phyloP scores from a whole-genome alignment of 805 yeast species.

The Pichia deserticola region DNA sequence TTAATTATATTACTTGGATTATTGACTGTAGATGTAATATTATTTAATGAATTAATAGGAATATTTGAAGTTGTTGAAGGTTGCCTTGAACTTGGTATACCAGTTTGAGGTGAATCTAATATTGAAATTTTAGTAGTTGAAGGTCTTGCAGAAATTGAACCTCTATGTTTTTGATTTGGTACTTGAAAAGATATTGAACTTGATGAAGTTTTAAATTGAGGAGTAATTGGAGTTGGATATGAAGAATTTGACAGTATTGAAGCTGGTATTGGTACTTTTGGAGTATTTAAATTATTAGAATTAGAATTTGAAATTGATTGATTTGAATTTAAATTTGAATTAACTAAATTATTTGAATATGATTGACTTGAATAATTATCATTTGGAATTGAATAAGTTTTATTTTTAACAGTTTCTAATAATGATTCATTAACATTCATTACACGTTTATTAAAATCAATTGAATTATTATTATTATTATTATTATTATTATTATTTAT shows the following conservation, averaged over 20 bases:
- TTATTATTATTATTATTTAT: not conserved
- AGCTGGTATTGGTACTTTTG: slow-evolving; percentile 2
- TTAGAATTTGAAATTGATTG: not conserved
- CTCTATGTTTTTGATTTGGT: slow-evolving; percentile 40
- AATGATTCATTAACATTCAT: slow-evolving; percentile 8
- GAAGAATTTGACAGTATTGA: slow-evolving; percentile 6
- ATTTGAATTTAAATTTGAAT: not conserved
- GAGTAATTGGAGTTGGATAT: slow-evolving; percentile 6
- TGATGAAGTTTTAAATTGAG: slow-evolving; percentile 14
- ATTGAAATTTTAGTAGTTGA: slow-evolving; percentile 30
- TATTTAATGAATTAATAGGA: not conserved
- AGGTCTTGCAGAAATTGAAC: slow-evolving; percentile 51
- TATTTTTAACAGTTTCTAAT: slow-evolving; percentile 1
- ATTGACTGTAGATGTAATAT: no score
- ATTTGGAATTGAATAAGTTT: not conserved
- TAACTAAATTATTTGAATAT: not conserved
- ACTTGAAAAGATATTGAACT: slow-evolving; percentile 41
- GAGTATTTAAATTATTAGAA: not conserved
- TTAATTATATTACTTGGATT: no score
- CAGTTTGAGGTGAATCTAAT: slow-evolving; percentile 16
- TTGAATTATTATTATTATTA: no score
- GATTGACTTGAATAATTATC: not conserved
- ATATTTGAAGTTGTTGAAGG: slow-evolving; percentile 17
- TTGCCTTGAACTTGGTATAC: slow-evolving; percentile 23
- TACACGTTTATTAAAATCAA: not conserved